These are phyloP conservation scores for Salinomyces thailandicus DNA, from an alignment of 2,329 filamentous ascomycete genomes.

Conservation along the genomic window DNA sequence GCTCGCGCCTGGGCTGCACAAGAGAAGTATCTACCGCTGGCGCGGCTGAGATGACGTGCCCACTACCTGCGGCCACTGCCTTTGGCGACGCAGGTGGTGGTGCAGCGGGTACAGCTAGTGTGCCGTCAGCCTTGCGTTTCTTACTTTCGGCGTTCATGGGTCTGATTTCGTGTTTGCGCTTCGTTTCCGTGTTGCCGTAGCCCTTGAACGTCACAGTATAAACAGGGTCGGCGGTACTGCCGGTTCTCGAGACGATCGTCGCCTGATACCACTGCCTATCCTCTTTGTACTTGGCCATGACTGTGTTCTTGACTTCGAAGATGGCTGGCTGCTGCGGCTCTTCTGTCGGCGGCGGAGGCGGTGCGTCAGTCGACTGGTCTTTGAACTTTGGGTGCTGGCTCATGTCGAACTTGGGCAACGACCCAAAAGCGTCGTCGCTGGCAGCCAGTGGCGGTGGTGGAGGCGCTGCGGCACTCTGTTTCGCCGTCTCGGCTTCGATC, in stretches of 20 bases:
- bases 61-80: conserved; percentile 29
- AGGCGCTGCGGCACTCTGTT: conserved; percentile 31
- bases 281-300: conserved; percentile 86
- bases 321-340: conserved; percentile 32
- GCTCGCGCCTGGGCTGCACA: conserved; percentile 51
- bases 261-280: conserved; percentile 88
- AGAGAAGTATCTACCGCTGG: conserved; percentile 57
- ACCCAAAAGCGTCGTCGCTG: conserved; percentile 22
- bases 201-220: conserved; percentile 94
- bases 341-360: conserved; percentile 28
- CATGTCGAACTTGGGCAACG: conserved; percentile 21
- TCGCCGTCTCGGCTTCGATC: conserved; percentile 57
- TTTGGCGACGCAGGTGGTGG: conserved; percentile 27
- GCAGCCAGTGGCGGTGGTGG: conserved; percentile 31
- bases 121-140: conserved; percentile 68
- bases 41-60: conserved; percentile 54
- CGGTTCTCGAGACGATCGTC: conserved; percentile 85
- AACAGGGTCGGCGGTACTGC: conserved; percentile 78
- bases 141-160: conserved; percentile 50
- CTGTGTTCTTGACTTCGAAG: conserved; percentile 80
- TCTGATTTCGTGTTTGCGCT: conserved; percentile 70
- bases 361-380: conserved; percentile 22
- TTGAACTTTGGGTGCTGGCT: conserved; percentile 62
- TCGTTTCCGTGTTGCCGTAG: conserved; percentile 69
- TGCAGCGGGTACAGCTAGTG: conserved; percentile 38